phyloP scores from a whole-genome alignment of 2,329 filamentous ascomycete genomes.

The Aspergillus sp. region DNA sequence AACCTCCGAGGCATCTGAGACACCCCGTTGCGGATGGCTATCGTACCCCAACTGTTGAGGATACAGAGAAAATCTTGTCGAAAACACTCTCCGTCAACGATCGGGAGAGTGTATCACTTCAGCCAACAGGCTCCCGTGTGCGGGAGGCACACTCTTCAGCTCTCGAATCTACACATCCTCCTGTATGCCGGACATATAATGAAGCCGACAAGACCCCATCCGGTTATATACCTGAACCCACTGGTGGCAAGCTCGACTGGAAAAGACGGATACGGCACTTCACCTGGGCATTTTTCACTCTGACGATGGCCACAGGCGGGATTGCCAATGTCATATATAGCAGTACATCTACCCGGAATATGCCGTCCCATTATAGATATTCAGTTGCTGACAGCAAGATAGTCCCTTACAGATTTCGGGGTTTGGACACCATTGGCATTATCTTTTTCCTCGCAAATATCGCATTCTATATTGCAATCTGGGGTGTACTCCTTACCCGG shows the following conservation, averaged over 20 bases:
- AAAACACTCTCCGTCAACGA: conserved; percentile 10
- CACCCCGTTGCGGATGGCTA: conserved; percentile 45
- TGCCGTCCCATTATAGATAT: not conserved
- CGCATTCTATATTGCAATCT: conserved; percentile 62
- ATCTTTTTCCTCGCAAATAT: conserved; percentile 65
- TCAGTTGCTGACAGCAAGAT: conserved; percentile 13
- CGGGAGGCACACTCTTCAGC: conserved; percentile 30
- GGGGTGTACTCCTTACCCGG: conserved; percentile 63
- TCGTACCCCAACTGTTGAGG: conserved; percentile 47
- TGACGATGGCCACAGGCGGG: conserved; percentile 63
- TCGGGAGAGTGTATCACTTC: conserved; percentile 11
- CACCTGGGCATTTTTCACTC: conserved; percentile 78
- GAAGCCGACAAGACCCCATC: conserved; percentile 17
- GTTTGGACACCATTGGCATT: conserved; percentile 59
- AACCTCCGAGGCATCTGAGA: conserved; percentile 35
- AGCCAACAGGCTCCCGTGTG: conserved; percentile 14
- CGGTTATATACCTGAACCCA: conserved; percentile 16
- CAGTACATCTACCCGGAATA: conserved; percentile 43
- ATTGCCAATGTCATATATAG: conserved; percentile 60
- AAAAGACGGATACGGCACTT: conserved; percentile 60
- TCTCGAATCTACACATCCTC: conserved; percentile 25
- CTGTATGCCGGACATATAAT: conserved; percentile 21
- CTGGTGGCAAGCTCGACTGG: conserved; percentile 42
- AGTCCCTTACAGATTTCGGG: conserved; percentile 56
- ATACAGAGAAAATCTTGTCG: conserved; percentile 31